Percentiles rank a stretch among this genome's conserved stretches.
Conservation (phyloP, 352 stramenopile genomes). For the Globisporangium acanthophoron region DNA sequence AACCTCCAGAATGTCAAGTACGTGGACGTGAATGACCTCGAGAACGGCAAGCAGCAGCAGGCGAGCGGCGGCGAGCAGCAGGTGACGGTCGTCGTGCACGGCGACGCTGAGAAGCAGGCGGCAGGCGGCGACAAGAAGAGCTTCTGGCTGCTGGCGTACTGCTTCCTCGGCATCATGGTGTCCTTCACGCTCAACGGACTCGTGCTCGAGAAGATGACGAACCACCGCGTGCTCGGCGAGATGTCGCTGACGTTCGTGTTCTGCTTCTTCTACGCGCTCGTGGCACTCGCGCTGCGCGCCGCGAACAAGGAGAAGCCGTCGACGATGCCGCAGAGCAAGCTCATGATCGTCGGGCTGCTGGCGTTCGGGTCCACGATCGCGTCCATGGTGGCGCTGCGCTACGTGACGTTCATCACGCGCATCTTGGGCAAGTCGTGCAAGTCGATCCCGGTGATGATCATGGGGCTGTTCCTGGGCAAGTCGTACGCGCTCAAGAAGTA, state of each 20-base stretch:
- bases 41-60: slow-evolving; percentile 18
- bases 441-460: slow-evolving; percentile 82
- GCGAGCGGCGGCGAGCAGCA: slow-evolving; percentile 6
- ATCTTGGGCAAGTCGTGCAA: slow-evolving; percentile 88
- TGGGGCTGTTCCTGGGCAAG: slow-evolving; percentile 70
- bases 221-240: slow-evolving; percentile 71
- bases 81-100: slow-evolving; percentile 4
- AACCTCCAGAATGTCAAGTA: slow-evolving; percentile 19
- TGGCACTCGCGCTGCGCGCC: slow-evolving; percentile 53
- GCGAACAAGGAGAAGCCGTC: slow-evolving; percentile 63
- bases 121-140: slow-evolving; percentile 29
- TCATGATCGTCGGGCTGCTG: slow-evolving; percentile 54
- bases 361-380: slow-evolving; percentile 78
- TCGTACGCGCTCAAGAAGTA: slow-evolving; percentile 81
- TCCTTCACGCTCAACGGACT: slow-evolving; percentile 81
- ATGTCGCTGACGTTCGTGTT: slow-evolving; percentile 84
- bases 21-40: slow-evolving; percentile 22
- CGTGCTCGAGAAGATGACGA: slow-evolving; percentile 82
- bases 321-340: slow-evolving; percentile 64
- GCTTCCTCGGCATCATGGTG: slow-evolving; percentile 78
- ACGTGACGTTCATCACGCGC: slow-evolving; percentile 83
- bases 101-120: slow-evolving; percentile 1
- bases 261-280: slow-evolving; percentile 66
- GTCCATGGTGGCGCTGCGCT: slow-evolving; percentile 79
- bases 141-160: slow-evolving; percentile 63